Percentiles rank a stretch among this genome's conserved stretches.
These are phyloP conservation scores for Pneumocystis carinii DNA, from an alignment of 1,139 yeast species.

Conservation along the genomic window DNA sequence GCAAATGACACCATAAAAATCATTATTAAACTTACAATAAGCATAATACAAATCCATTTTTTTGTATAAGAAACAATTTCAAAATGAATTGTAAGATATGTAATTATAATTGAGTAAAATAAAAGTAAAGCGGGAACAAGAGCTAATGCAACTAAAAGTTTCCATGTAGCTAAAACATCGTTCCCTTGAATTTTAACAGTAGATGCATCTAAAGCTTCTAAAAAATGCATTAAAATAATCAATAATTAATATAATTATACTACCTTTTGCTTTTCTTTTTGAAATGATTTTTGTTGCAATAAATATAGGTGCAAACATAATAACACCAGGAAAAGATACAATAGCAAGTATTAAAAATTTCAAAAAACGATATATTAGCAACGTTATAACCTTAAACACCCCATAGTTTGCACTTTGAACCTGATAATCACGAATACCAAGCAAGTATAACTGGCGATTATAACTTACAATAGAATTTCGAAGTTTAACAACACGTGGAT, in stretches of 20 bases:
- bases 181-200: constrained; percentile 80
- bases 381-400: constrained; percentile 24
- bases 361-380: constrained; percentile 39
- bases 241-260: not conserved
- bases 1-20: constrained; percentile 69
- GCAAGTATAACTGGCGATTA: constrained; percentile 47
- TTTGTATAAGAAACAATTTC: constrained; percentile 15
- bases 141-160: constrained; percentile 75
- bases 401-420: constrained; percentile 46
- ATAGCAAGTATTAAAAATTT: constrained; percentile 41
- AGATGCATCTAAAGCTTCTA: constrained; percentile 70
- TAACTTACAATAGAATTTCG: constrained; percentile 50
- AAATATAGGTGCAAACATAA: constrained; percentile 77
- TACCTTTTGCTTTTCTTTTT: constrained; percentile 40
- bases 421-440: constrained; percentile 79
- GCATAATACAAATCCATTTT: constrained; percentile 24
- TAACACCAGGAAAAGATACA: constrained; percentile 70
- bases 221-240: not conserved
- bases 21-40: constrained; percentile 36
- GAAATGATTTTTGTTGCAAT: constrained; percentile 63
- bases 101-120: constrained; percentile 58
- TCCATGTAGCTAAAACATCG: constrained; percentile 95
- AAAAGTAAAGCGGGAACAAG: constrained; percentile 75
- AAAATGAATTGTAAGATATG: constrained; percentile 26
- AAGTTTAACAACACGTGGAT: constrained; percentile 49